Base-by-base conservation (phyloP, 1,284 basidiomycete genomes). In the Heimioporus retisporus region DNA sequence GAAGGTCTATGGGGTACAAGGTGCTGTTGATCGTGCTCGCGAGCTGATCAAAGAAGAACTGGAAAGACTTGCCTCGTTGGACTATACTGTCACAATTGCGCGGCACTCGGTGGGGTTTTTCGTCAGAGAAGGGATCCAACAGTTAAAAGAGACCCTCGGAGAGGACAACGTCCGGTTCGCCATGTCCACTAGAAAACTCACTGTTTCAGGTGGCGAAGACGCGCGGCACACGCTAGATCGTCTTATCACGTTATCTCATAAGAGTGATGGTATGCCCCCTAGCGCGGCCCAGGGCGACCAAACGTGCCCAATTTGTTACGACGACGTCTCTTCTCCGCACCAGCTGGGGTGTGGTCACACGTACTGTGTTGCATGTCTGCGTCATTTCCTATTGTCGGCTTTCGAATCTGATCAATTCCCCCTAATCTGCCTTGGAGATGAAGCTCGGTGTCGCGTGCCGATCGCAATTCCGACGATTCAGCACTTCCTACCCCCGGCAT, bases 291-390 rank as follows among this genome's bases (percentile, higher is more conserved):
- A 65, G 28, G 72, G 61, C 42, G 69, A 77, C 55, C 74, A 76
- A 19, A 68, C 56, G 4, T 90, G 88, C 68, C 88, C 88, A 3
- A 79, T 90, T 58, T 90, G 88, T 69, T 83, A 81, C 56, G 83
- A 84, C 68, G 69, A 75, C 2, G 78, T 84, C 19, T 81, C 84
- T 4, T 77, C 81, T 61, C 85, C 87, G 2, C 74, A 85, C 44
- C 72, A 73, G 28, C 77, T 90, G 28, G 82, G 78, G 0, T 90
- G 88, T 62, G 83, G 84, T 6, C 89, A 90, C 67, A 69, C 78
- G 6, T 90, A 88, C 68, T 90, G 88, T 68, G 75, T 80, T 5
- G 78, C 79, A 7, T 90, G 88, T 64, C 71, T 90, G 31, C 81
- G 80, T 3, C 86, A 88, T 68, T 84, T 85, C 68, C 71, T 90